Evolutionary conservation across 179 eudicot species (phyloP).

Genomic region (Sideroxylon spinosum): DNA sequence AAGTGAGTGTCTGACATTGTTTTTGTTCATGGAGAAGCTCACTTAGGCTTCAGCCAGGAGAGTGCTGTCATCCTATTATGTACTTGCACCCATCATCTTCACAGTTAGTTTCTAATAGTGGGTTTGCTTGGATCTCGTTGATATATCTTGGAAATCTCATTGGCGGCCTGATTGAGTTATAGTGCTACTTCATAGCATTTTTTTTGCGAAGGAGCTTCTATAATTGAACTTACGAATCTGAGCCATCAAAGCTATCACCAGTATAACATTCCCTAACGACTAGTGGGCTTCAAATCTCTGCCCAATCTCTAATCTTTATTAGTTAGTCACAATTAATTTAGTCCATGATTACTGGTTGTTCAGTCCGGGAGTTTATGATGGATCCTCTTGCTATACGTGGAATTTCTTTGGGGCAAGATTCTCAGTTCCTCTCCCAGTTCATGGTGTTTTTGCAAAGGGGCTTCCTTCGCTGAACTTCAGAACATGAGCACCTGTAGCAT

Average conservation of each 20-base stretch:
- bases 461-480: constrained; percentile 37
- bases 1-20: constrained; percentile 25
- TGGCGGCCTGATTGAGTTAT: constrained; percentile 28
- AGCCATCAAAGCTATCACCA: constrained; percentile 20
- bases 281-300: constrained; percentile 17
- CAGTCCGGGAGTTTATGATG: constrained; percentile 38
- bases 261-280: constrained; percentile 18
- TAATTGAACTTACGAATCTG: constrained; percentile 24
- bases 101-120: constrained; percentile 24
- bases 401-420: constrained; percentile 32
- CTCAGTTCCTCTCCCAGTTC: constrained; percentile 33
- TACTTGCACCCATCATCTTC: constrained; percentile 19
- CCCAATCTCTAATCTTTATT: constrained; percentile 14
- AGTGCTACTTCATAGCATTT: constrained; percentile 19
- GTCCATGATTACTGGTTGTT: constrained; percentile 27
- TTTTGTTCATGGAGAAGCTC: constrained; percentile 35
- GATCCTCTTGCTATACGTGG: constrained; percentile 37
- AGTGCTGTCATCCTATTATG: constrained; percentile 20
- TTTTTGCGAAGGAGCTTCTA: constrained; percentile 32
- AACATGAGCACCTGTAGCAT: constrained; percentile 38
- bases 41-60: constrained; percentile 20
- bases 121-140: constrained; percentile 23
- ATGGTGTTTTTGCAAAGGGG: constrained; percentile 33
- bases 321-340: constrained; percentile 17
- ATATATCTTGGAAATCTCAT: constrained; percentile 18